Conservation (phyloP, 495 filamentous ascomycete genomes). For the Parathielavia appendiculata region DNA sequence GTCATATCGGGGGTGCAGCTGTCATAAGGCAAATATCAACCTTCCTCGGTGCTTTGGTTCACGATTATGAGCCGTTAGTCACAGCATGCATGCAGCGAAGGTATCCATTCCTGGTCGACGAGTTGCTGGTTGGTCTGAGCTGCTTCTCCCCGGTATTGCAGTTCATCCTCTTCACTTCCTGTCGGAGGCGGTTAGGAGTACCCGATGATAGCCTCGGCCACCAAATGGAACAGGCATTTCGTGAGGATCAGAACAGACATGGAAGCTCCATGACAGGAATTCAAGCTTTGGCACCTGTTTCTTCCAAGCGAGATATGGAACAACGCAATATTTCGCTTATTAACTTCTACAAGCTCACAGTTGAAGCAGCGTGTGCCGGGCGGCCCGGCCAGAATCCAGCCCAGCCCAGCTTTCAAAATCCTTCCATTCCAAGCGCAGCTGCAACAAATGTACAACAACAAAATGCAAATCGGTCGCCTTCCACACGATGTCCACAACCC, state of each 20-base stretch:
- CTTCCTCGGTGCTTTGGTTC: constrained; percentile 34
- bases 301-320: constrained; percentile 6
- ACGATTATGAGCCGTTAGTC: constrained; percentile 19
- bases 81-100: constrained; percentile 3
- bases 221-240: constrained; percentile 38
- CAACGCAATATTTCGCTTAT: constrained; percentile 13
- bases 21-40: constrained; percentile 30
- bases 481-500: not conserved
- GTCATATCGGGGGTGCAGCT: constrained; percentile 8
- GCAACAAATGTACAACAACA: constrained; percentile 7
- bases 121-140: constrained; percentile 47
- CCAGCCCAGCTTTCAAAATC: constrained; percentile 1
- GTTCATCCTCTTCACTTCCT: constrained; percentile 54
- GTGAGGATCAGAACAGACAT: constrained; percentile 29
- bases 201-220: constrained; percentile 24
- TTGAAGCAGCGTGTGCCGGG: constrained; percentile 4
- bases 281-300: not conserved
- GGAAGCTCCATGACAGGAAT: not conserved
- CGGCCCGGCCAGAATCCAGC: not conserved
- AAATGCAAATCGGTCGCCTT: no score
- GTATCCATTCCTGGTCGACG: constrained; percentile 58
- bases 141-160: constrained; percentile 54
- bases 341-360: constrained; percentile 4
- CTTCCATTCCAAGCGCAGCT: not conserved
- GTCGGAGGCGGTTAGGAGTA: constrained; percentile 38